These are phyloP conservation scores for Yamadazyma phyllophila DNA, from an alignment of 805 yeast species.

Conservation along the genomic window DNA sequence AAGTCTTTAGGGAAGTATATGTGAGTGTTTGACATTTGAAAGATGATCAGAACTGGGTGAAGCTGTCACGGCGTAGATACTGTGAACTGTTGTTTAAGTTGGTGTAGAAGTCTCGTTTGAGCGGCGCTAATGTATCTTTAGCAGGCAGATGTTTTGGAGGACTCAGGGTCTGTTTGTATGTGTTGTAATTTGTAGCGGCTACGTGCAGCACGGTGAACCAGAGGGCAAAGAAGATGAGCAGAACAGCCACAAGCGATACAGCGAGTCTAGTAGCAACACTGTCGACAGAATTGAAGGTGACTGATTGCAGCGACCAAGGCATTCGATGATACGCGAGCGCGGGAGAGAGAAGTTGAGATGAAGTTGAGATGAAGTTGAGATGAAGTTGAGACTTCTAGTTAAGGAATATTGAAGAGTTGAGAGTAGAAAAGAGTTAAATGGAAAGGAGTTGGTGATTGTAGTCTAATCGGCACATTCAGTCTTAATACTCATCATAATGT, in stretches of 20 bases:
- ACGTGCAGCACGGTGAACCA: neutral
- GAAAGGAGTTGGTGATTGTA: no score
- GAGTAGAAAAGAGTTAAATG: no score
- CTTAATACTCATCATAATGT: no score
- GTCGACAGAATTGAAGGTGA: neutral
- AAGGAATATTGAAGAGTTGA: no score
- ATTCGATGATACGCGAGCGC: no score
- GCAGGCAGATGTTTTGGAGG: neutral
- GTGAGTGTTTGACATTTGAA: constrained; percentile 17
- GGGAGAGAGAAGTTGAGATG: no score
- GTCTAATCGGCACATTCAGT: no score
- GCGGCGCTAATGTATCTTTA: neutral
- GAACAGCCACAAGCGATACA: neutral
- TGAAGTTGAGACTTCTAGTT: no score
- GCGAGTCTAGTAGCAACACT: neutral
- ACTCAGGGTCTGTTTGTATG: neutral
- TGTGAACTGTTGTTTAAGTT: constrained; percentile 42
- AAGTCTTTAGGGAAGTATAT: constrained; percentile 37
- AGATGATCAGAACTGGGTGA: constrained; percentile 20
- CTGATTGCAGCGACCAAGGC: no score
- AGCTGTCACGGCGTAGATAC: constrained; percentile 41
- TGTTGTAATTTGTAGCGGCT: neutral
- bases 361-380: no score
- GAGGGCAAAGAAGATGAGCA: neutral
- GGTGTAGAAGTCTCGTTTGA: constrained; percentile 14